These are phyloP conservation scores for Cocos nucifera DNA, from an alignment of 176 grass and related monocot species.

Conservation along the genomic window DNA sequence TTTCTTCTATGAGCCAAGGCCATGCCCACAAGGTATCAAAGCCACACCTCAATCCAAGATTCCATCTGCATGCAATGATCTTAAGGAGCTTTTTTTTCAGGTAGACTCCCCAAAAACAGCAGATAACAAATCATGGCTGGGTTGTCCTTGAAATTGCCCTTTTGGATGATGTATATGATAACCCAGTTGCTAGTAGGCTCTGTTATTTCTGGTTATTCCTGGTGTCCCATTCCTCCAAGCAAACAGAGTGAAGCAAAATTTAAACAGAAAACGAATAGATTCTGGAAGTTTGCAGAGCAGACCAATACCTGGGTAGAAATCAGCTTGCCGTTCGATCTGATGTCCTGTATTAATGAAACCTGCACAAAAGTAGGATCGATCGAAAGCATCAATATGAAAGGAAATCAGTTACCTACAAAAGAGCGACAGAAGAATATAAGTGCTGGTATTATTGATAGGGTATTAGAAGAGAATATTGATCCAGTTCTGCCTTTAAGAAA, in stretches of 20 bases:
- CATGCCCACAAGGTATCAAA: not conserved
- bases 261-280: slow-evolving; percentile 70
- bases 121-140: slow-evolving; percentile 22
- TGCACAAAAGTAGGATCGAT: slow-evolving; percentile 89
- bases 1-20: not conserved
- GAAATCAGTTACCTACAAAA: slow-evolving; percentile 14
- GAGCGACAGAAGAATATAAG: slow-evolving; percentile 16
- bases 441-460: slow-evolving; percentile 5
- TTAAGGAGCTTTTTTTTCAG: not conserved
- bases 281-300: slow-evolving; percentile 83
- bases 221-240: slow-evolving; percentile 23
- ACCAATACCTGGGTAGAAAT: slow-evolving; percentile 92
- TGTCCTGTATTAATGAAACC: slow-evolving; percentile 73
- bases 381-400: slow-evolving; percentile 17
- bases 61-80: not conserved
- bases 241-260: slow-evolving; percentile 45
- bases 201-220: slow-evolving; percentile 48
- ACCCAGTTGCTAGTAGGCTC: slow-evolving; percentile 19
- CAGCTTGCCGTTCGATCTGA: slow-evolving; percentile 68
- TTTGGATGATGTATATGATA: slow-evolving; percentile 2
- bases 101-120: not conserved
- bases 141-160: slow-evolving; percentile 11
- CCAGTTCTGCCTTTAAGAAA: slow-evolving; percentile 48
- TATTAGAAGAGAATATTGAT: slow-evolving; percentile 15
- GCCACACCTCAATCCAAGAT: not conserved